Evolutionary conservation across 345 rosid genomes (phyloP).

Genomic region (Clausena lansium): DNA sequence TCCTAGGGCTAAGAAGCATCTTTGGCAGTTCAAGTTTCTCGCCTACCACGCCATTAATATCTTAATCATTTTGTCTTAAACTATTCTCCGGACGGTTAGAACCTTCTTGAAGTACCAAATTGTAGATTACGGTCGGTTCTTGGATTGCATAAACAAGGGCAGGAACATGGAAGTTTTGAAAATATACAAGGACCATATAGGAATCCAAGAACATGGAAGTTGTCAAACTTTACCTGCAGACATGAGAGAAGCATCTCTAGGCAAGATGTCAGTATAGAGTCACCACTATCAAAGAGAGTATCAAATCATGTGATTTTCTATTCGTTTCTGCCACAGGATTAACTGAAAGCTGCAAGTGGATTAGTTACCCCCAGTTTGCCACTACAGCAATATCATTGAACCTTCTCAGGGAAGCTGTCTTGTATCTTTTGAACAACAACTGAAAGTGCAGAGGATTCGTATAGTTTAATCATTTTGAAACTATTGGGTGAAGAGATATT

Average conservation of each 20-base stretch:
- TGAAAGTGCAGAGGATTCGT: constrained; percentile 9
- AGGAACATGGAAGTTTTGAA: not conserved
- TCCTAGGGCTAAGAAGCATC: not conserved
- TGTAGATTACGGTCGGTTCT: not conserved
- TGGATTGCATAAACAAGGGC: constrained; percentile 2
- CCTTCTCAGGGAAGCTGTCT: constrained; percentile 14
- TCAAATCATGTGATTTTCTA: not conserved
- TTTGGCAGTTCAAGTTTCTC: not conserved
- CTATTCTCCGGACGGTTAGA: not conserved
- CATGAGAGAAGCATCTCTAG: constrained; percentile 12
- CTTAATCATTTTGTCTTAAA: not conserved
- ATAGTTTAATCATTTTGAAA: constrained; percentile 18
- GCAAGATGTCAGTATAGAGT: not conserved
- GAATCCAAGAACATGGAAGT: constrained; percentile 11
- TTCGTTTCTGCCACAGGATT: not conserved
- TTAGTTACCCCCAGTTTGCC: not conserved
- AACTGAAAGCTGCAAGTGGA: not conserved
- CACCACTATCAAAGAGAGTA: not conserved
- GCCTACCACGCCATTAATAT: not conserved
- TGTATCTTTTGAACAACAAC: constrained; percentile 24
- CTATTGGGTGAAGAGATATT: constrained; percentile 9
- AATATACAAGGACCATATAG: not conserved
- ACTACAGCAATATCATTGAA: not conserved
- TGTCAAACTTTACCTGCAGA: constrained; percentile 1
- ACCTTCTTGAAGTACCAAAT: constrained; percentile 21